These are phyloP conservation scores for Handroanthus guayacan DNA, from an alignment of 257 asterid genomes.

Conservation along the genomic window DNA sequence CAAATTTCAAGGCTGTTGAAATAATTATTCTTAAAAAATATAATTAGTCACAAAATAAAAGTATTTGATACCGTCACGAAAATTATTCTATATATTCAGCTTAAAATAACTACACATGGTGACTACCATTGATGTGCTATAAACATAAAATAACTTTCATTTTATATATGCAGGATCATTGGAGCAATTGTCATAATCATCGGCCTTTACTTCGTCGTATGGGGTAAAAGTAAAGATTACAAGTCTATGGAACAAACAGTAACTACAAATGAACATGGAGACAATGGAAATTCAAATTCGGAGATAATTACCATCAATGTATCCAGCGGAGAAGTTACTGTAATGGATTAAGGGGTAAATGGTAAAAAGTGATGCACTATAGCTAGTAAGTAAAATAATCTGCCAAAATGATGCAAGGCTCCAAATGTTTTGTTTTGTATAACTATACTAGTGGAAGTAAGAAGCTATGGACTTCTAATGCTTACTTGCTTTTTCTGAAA, in stretches of 20 bases:
- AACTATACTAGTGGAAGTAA: background rate
- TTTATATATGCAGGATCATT: slow-evolving; percentile 48
- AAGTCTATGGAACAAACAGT: slow-evolving; percentile 37
- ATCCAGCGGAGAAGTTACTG: slow-evolving; percentile 30
- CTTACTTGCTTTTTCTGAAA: no score
- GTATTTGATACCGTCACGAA: no score
- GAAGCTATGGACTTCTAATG: no score
- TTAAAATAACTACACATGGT: no score
- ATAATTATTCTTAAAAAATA: no score
- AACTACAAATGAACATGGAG: slow-evolving; percentile 38
- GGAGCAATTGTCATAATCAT: slow-evolving; percentile 66
- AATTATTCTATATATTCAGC: no score
- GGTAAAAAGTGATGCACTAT: slow-evolving; percentile 1
- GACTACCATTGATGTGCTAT: background rate
- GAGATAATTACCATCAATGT: slow-evolving; percentile 40
- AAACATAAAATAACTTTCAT: background rate
- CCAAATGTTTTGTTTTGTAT: background rate
- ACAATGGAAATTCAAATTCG: slow-evolving; percentile 29
- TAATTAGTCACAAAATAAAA: no score
- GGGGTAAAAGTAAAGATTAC: slow-evolving; percentile 71
- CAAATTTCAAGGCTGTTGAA: no score
- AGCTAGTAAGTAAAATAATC: background rate
- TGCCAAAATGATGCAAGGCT: background rate
- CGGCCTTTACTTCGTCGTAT: slow-evolving; percentile 72
- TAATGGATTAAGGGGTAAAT: background rate